Conservation (phyloP, 306 rosid genomes). For the Hylodesmum podocarpum region DNA sequence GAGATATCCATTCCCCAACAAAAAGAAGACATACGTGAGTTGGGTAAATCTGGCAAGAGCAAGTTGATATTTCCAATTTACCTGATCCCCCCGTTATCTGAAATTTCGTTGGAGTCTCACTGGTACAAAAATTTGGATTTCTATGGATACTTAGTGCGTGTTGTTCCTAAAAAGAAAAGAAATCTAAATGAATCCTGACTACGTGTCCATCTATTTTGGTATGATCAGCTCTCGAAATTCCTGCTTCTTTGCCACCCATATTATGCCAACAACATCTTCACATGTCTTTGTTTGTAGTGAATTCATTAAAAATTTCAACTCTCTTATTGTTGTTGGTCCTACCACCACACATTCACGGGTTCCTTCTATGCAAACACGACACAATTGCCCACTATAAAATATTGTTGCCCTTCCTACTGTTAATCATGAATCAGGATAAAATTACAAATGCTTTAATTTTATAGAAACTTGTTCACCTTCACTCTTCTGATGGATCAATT, state of each 20-base stretch:
- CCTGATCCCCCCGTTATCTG: not conserved
- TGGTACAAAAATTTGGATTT: not conserved
- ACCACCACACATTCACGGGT: slow-evolving; percentile 70
- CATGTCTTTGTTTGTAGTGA: slow-evolving; percentile 79
- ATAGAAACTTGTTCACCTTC: slow-evolving; percentile 32
- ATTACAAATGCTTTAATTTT: not conserved
- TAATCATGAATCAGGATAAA: not conserved
- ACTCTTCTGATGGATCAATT: slow-evolving; percentile 47
- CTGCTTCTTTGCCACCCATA: not conserved
- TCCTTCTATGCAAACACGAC: slow-evolving; percentile 35
- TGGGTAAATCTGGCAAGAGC: too few relatives aligned
- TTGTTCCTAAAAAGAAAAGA: not conserved
- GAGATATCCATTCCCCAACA: not conserved
- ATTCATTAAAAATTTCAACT: slow-evolving; percentile 39
- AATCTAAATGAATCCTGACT: not conserved
- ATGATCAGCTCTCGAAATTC: not conserved
- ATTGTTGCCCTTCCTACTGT: slow-evolving; percentile 3
- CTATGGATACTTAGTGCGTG: not conserved
- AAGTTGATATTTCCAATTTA: not conserved
- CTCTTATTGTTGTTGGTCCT: slow-evolving; percentile 58
- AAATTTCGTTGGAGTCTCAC: not conserved
- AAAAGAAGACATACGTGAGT: not conserved
- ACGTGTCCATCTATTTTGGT: not conserved
- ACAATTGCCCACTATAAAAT: not conserved
- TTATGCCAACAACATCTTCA: slow-evolving; percentile 51